Base-by-base conservation (phyloP, 2,329 filamentous ascomycete genomes). In the Fusarium gaditjirri region DNA sequence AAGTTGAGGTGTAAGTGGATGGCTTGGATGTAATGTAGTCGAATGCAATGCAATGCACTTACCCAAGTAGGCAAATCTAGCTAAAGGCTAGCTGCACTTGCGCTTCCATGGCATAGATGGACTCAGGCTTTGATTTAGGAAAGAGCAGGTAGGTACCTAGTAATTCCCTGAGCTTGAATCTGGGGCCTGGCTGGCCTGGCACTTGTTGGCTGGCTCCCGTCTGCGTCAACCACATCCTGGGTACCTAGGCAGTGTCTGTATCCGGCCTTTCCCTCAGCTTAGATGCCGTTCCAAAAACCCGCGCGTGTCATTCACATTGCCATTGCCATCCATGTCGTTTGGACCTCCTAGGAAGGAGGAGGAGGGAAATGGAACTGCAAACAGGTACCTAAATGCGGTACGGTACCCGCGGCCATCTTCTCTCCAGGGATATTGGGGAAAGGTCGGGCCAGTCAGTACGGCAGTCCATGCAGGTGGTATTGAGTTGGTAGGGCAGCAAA, bases 1-100 rank as follows among this genome's bases (percentile, higher is more conserved):
- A 62, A 62, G 43, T 62, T 62, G 42, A 58, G 46, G 43, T 62
- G 54, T 63, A 63, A 63, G 60, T 63, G 60, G 54, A 63, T 58
- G 55, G 54, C 31, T 47, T 62, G 53, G 60, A 62, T 61, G 23
- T 60, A 63, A 63, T 50, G 60, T 60, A 56, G 53, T 56, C 39
- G n/a, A 46, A 56, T 25, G 53, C 29, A 56, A 47, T 56, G 39
- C 39, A 56, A 46, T 56, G 38, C 38, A 46, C 53, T 55, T 44
- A 62, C 42, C 54, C 33, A 39, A 58, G 52, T 46, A 57, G 53
- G 36, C 33, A 52, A 52, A 54, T 52, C 44, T 59, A 42, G 47
- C 46, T 53, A 53, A 25, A 60, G 47, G 47, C 36, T 60, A 53
- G 44, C 27, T 47, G 53, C 53, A 54, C 56, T 54, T 59, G 56